Evolutionary conservation across 768 basidiomycete species (phyloP), one percentile per base, ranked within the genome.

Genomic region (Auricularia heimuer): DNA sequence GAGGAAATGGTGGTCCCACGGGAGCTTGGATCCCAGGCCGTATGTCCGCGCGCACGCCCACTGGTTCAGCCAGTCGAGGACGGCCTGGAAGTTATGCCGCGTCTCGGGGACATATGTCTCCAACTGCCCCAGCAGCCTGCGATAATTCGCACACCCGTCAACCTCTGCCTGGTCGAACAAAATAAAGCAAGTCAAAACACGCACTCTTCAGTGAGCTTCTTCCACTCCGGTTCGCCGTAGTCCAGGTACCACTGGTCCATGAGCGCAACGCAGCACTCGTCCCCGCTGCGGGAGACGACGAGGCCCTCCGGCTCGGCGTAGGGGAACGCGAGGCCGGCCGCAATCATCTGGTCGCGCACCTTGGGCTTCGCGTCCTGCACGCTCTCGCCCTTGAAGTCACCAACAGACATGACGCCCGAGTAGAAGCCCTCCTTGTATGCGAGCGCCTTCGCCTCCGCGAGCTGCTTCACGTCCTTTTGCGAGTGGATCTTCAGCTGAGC

Each of bases 231-330:
- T 78, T 98, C 94, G 70, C 96, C 97, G 70, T 98, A 99, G 75
- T 98, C 94, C 75, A 98, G 77, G 76, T 98, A 99, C 95, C 96
- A 99, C 76, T 99, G 97, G 74, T 99, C 97, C 85, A 94, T 95
- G 69, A 99, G 78, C 3, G 96, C 95, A 65, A 99, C 94, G 21
- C 98, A 91, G 78, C 97, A 99, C 76, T 98, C 96, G 72, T 99
- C 97, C n/a, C 84, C 86, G 75, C 90, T 93, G 54, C 96, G 82
- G 56, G 89, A 92, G 71, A 94, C 85, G 71, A 98, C 89, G 69
- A 92, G 74, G 64, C 89, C 90, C 75, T 98, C 95, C 0, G 96
- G 96, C 76, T 98, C 96, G 10, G 95, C 94, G 73, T 99, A 99
- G 65, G 91, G 81, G 70, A 97, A 87, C 6, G 92, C 96, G 64